Percentiles rank a stretch among this genome's conserved stretches.
These are phyloP conservation scores for Stephania japonica DNA, from an alignment of 164 flowering plant species.

Conservation along the genomic window DNA sequence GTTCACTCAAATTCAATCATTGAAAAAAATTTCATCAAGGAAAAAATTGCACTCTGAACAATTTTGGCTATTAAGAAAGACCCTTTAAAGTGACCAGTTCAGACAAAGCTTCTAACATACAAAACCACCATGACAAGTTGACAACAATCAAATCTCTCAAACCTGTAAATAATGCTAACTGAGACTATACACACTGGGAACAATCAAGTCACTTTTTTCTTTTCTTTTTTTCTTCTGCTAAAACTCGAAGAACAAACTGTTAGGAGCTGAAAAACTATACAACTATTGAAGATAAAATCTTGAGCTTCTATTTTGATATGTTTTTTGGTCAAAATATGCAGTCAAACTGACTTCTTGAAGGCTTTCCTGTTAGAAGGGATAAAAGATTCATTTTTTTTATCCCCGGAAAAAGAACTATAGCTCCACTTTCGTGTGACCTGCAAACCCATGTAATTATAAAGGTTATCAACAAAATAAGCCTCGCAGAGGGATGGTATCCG, in stretches of 20 bases:
- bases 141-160: slow-evolving; percentile 15
- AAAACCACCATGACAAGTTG: slow-evolving; percentile 3
- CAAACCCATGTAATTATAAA: not conserved
- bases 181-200: slow-evolving; percentile 17
- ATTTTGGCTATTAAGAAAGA: not conserved
- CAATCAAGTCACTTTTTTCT: slow-evolving; percentile 32
- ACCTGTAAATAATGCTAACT: slow-evolving; percentile 11
- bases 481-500: not conserved
- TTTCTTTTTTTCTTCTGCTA: slow-evolving; percentile 55
- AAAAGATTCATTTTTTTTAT: not conserved
- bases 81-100: not conserved
- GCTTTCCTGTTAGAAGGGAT: slow-evolving; percentile 21
- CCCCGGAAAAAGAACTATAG: slow-evolving; percentile 20
- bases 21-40: not conserved
- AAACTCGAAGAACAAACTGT: slow-evolving; percentile 63
- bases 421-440: slow-evolving; percentile 54
- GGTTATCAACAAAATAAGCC: not conserved
- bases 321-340: slow-evolving; percentile 17
- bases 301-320: slow-evolving; percentile 10
- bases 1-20: not conserved
- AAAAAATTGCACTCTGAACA: not conserved
- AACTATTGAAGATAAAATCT: slow-evolving; percentile 22
- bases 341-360: slow-evolving; percentile 19
- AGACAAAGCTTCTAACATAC: slow-evolving; percentile 11
- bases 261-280: slow-evolving; percentile 53